Evolutionary conservation across 331 rosid species (phyloP).

Genomic region (Stylosanthes scabra): DNA sequence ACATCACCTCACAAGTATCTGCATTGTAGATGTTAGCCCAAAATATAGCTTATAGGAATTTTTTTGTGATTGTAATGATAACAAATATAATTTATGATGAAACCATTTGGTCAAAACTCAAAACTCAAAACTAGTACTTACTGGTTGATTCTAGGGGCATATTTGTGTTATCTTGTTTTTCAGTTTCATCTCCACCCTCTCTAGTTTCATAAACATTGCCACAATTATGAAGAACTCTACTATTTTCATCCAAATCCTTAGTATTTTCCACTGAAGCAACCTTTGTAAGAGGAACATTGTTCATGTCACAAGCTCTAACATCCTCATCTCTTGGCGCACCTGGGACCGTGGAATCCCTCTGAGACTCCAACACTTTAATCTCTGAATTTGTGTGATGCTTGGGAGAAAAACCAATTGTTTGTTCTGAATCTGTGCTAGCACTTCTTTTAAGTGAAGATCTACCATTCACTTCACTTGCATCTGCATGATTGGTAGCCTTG

Average conservation of each 20-base stretch:
- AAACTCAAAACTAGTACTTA: not conserved
- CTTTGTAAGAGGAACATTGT: not conserved
- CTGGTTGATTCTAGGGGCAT: not conserved
- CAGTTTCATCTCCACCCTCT: not conserved
- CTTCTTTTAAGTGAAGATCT: not conserved
- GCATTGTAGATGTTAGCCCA: no score
- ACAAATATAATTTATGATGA: no score
- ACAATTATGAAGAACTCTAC: not conserved
- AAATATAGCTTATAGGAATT: no score
- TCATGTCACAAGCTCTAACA: not conserved
- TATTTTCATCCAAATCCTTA: not conserved
- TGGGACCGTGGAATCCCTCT: not conserved
- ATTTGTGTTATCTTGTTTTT: not conserved
- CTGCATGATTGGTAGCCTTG: not conserved
- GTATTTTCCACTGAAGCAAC: not conserved
- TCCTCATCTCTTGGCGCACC: not conserved
- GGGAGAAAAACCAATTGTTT: conserved; percentile 1
- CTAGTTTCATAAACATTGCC: not conserved
- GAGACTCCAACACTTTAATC: not conserved
- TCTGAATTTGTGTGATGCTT: not conserved
- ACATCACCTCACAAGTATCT: no score
- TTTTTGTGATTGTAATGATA: no score
- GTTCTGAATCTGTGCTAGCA: not conserved
- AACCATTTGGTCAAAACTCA: no score
- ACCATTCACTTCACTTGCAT: not conserved